These are phyloP conservation scores for Dipteronia sinensis DNA, from an alignment of 345 rosid genomes.

Conservation along the genomic window DNA sequence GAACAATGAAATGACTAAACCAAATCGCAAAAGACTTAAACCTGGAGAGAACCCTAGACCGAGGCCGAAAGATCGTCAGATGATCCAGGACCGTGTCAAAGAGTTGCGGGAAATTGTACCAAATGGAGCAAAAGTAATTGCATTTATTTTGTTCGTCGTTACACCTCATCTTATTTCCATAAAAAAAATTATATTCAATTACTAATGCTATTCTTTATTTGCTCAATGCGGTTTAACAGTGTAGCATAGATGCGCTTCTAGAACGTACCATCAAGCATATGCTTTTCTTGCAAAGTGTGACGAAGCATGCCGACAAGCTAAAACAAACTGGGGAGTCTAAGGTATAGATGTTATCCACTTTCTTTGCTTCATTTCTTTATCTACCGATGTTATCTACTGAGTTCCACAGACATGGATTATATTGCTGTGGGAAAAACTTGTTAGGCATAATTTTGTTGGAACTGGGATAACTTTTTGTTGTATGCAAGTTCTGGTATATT, in stretches of 20 bases:
- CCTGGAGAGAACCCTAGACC: conserved; percentile 96
- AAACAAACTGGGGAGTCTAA: conserved; percentile 82
- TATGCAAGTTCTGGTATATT: background rate
- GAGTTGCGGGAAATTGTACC: conserved; percentile 98
- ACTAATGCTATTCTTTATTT: conserved; percentile 19
- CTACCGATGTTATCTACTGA: background rate
- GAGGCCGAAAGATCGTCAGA: conserved; percentile 98
- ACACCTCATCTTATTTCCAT: background rate
- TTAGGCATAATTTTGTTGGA: too few relatives aligned
- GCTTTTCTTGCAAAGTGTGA: conserved; percentile 98
- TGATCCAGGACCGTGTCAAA: conserved; percentile 99
- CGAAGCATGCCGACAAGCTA: conserved; percentile 89
- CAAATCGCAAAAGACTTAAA: conserved; percentile 82
- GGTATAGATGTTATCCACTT: conserved; percentile 39
- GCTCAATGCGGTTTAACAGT: conserved; percentile 56
- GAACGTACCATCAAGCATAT: conserved; percentile 97
- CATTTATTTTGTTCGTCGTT: background rate
- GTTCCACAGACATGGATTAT: background rate
- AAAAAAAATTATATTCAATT: background rate
- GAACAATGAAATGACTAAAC: conserved; percentile 60
- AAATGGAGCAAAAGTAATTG: conserved; percentile 83
- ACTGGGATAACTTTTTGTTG: background rate
- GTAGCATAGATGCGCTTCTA: conserved; percentile 95
- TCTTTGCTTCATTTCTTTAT: conserved; percentile 2
- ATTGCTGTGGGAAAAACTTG: conserved; percentile 10